A percentile compares a stretch with the other conserved stretches of the same genome.
These are phyloP conservation scores for Hypoxylon rickii DNA, from an alignment of 495 filamentous ascomycete genomes.

Conservation along the genomic window DNA sequence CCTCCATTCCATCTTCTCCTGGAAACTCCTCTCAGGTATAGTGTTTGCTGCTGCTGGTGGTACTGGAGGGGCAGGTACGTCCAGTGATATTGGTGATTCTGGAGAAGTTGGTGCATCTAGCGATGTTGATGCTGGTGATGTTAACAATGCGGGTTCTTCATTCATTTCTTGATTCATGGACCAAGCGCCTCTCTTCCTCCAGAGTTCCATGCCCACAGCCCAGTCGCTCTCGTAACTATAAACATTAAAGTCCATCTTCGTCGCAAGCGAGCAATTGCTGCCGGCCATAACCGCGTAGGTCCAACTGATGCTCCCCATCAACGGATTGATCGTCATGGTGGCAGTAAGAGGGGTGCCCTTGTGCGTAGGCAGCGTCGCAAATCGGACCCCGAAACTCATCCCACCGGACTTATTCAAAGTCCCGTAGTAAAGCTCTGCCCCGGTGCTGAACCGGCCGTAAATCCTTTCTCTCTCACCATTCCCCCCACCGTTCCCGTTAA, in stretches of 20 bases:
- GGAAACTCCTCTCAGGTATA: conserved; percentile 48
- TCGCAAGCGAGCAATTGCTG: conserved; percentile 78
- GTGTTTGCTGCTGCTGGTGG: neutral
- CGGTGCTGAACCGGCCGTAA: conserved; percentile 73
- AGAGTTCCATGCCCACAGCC: conserved; percentile 86
- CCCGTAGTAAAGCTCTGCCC: conserved; percentile 95
- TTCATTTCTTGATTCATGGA: conserved; percentile 48
- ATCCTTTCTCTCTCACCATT: conserved; percentile 52
- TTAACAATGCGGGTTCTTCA: too few relatives aligned
- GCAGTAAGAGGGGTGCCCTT: conserved; percentile 87
- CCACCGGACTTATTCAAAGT: conserved; percentile 89
- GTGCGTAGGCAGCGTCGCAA: conserved; percentile 87
- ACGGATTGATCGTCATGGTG: conserved; percentile 85
- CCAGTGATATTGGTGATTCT: neutral
- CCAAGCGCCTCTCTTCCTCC: conserved; percentile 61
- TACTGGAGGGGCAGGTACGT: neutral
- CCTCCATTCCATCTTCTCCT: conserved; percentile 52
- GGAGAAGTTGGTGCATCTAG: neutral
- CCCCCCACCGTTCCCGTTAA: conserved; percentile 26
- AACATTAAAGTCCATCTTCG: conserved; percentile 93
- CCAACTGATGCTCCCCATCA: conserved; percentile 88
- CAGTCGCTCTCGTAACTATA: conserved; percentile 97
- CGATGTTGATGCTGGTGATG: conserved; percentile 11
- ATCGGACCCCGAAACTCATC: conserved; percentile 75
- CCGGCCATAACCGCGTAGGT: conserved; percentile 89